These are phyloP conservation scores for Pulveroboletus sp. DNA, from an alignment of 768 basidiomycete species.

Conservation along the genomic window DNA sequence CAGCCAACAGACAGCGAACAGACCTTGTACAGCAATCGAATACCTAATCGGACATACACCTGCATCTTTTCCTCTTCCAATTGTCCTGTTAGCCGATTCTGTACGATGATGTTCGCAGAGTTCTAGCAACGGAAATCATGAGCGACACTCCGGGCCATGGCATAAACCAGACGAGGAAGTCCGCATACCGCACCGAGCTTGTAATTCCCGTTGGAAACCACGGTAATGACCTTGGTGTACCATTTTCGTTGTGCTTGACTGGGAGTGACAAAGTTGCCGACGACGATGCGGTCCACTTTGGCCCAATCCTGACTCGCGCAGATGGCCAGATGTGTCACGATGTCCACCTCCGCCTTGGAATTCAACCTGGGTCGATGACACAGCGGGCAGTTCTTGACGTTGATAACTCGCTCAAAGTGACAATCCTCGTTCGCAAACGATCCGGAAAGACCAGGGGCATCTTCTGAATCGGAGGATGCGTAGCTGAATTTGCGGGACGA, in stretches of 20 bases:
- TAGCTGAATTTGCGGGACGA: conserved; percentile 33
- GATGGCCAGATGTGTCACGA: conserved; percentile 94
- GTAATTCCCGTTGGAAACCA: conserved; percentile 84
- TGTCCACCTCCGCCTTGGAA: conserved; percentile 87
- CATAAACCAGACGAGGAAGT: background rate
- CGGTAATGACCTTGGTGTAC: conserved; percentile 86
- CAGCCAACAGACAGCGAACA: conserved; percentile 3
- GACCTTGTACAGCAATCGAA: conserved; percentile 85
- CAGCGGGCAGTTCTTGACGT: conserved; percentile 89
- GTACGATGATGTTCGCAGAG: conserved; percentile 97
- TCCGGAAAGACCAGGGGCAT: conserved; percentile 22
- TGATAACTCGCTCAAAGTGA: conserved; percentile 81
- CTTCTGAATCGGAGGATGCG: conserved; percentile 46
- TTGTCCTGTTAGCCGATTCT: conserved; percentile 87
- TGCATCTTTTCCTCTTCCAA: conserved; percentile 99
- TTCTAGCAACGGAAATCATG: conserved; percentile 48
- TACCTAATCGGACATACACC: conserved; percentile 87
- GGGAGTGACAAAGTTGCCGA: conserved; percentile 91
- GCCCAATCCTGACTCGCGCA: conserved; percentile 94
- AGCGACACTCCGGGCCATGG: background rate
- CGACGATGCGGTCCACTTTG: conserved; percentile 82
- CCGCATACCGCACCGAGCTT: conserved; percentile 75
- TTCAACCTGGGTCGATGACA: conserved; percentile 86
- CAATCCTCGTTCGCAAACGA: conserved; percentile 28
- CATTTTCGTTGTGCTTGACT: conserved; percentile 96